These are phyloP conservation scores for Phytophthora fragariae DNA, from an alignment of 352 stramenopile genomes.

Conservation along the genomic window DNA sequence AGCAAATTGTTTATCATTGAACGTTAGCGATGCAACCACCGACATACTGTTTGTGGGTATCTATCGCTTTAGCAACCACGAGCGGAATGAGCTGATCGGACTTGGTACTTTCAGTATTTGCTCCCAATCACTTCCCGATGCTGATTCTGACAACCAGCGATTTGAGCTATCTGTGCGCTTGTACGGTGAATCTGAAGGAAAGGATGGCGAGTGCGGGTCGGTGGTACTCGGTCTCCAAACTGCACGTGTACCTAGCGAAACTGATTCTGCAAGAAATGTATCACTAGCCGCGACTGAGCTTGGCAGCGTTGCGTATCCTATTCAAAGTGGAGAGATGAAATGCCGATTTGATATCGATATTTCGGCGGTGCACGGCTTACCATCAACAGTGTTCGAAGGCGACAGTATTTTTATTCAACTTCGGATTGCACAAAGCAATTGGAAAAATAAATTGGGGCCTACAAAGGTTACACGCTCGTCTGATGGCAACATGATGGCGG, in stretches of 20 bases:
- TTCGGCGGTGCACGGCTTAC: conserved; percentile 15
- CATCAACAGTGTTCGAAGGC: conserved; percentile 10
- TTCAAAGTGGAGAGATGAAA: conserved; percentile 22
- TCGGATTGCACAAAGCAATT: conserved; percentile 29
- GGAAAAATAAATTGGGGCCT: conserved; percentile 24
- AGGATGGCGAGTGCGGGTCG: conserved; percentile 23
- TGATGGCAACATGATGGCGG: conserved; percentile 1
- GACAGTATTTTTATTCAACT: conserved; percentile 24
- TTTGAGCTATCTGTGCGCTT: conserved; percentile 19
- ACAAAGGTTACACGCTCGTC: background rate
- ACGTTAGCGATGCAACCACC: conserved; percentile 20
- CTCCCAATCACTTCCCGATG: background rate
- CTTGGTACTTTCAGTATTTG: conserved; percentile 24
- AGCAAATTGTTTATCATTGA: conserved; percentile 16
- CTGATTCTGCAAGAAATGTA: background rate
- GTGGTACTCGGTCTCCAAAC: conserved; percentile 18
- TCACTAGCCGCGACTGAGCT: conserved; percentile 30
- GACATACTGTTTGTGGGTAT: conserved; percentile 32
- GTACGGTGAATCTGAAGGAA: conserved; percentile 1
- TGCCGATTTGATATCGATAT: conserved; percentile 33
- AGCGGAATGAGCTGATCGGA: conserved; percentile 38
- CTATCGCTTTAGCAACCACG: conserved; percentile 30
- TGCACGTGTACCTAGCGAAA: background rate
- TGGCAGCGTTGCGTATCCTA: conserved; percentile 22
- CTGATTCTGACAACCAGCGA: background rate